These are phyloP conservation scores for Carnegiea gigantea DNA, from an alignment of 179 eudicot species.

Conservation along the genomic window DNA sequence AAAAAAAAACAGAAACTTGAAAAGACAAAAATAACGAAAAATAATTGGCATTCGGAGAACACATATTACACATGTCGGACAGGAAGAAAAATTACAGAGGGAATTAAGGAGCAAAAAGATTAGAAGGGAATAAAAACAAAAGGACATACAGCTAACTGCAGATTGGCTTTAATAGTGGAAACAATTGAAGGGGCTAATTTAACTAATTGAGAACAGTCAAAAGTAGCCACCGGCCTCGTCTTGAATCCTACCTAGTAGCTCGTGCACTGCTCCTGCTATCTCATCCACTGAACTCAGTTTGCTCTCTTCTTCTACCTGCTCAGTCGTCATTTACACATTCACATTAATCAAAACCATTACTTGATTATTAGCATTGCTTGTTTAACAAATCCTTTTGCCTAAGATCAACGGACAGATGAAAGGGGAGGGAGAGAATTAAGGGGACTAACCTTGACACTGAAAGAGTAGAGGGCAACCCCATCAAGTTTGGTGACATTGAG, in stretches of 20 bases:
- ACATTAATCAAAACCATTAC: not conserved
- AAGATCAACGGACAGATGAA: not conserved
- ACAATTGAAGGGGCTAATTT: not conserved
- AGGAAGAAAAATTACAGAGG: not conserved
- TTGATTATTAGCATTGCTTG: not conserved
- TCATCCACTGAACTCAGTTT: slow-evolving; percentile 64
- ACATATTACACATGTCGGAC: not conserved
- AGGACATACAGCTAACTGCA: not conserved
- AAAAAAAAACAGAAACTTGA: no score
- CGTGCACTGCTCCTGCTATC: slow-evolving; percentile 58
- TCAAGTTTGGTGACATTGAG: slow-evolving; percentile 66
- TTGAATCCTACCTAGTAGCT: slow-evolving; percentile 49
- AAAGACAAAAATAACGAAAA: not conserved
- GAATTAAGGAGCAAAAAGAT: not conserved
- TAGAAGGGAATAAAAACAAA: not conserved
- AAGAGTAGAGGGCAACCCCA: slow-evolving; percentile 56
- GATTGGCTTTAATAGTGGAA: not conserved
- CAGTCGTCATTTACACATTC: not conserved
- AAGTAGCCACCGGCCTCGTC: slow-evolving; percentile 31
- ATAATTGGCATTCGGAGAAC: not conserved
- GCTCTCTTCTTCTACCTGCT: slow-evolving; percentile 65
- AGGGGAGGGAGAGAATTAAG: no score
- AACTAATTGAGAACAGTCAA: not conserved
- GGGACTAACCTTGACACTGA: slow-evolving; percentile 49
- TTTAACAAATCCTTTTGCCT: not conserved